Percentiles rank a stretch among this genome's conserved stretches.
Evolutionary conservation across 1,284 basidiomycete species (phyloP).

Genomic region (Acaromyces ingoldii): DNA sequence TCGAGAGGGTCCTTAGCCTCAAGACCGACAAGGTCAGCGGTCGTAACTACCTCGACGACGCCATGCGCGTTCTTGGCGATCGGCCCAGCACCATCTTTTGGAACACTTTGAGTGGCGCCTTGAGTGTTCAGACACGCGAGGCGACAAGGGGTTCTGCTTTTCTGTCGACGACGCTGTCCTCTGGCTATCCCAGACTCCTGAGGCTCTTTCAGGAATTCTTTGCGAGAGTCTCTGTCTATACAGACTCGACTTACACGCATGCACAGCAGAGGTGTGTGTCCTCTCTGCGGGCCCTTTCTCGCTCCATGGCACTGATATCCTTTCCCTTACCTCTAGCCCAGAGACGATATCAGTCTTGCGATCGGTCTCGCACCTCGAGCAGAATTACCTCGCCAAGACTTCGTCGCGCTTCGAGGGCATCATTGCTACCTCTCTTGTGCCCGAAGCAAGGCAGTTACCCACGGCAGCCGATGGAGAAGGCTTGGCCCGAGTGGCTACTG

Average conservation of each 20-base stretch:
- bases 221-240: constrained; percentile 84
- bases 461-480: constrained; percentile 69
- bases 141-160: constrained; percentile 66
- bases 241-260: constrained; percentile 80
- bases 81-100: constrained; percentile 87
- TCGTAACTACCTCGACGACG: constrained; percentile 71
- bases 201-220: constrained; percentile 94
- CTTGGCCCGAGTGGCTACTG: constrained; percentile 70
- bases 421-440: constrained; percentile 64
- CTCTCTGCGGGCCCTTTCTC: no score
- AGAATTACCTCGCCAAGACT: constrained; percentile 76
- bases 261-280: constrained; percentile 69
- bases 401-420: constrained; percentile 73
- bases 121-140: constrained; percentile 61
- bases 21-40: constrained; percentile 65
- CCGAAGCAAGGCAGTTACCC: constrained; percentile 51
- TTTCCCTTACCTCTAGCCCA: no score
- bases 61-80: constrained; percentile 69
- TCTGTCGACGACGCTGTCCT: constrained; percentile 76
- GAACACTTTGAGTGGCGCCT: constrained; percentile 64
- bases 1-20: constrained; percentile 84
- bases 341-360: constrained; percentile 83
- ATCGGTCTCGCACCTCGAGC: constrained; percentile 74
- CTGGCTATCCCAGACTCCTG: constrained; percentile 76
- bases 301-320: no score